phyloP scores from a whole-genome alignment of 176 grass and related monocot species.

The Lolium perenne region DNA sequence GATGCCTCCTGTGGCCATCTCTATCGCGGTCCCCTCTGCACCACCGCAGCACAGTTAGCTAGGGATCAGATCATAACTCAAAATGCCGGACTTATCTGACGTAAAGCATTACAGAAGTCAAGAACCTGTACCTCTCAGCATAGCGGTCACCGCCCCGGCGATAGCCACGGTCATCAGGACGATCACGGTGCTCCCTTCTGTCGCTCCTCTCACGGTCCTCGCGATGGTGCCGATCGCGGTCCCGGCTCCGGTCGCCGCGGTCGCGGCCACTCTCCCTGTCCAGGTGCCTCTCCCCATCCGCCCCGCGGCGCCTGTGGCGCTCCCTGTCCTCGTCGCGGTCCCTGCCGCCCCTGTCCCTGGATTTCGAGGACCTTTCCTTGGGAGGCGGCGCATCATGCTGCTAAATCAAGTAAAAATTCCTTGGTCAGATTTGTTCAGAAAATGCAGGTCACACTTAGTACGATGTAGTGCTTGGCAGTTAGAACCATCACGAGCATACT shows the following conservation, averaged over 20 bases:
- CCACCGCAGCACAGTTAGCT: not conserved
- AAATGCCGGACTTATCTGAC: no score
- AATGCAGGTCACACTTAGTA: not conserved
- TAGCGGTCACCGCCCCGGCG: slow-evolving; percentile 45
- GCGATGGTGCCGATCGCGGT: slow-evolving; percentile 71
- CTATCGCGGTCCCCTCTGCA: slow-evolving; percentile 67
- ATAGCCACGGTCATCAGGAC: slow-evolving; percentile 62
- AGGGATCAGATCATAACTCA: not conserved
- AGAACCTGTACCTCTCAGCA: slow-evolving; percentile 54
- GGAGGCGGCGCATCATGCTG: slow-evolving; percentile 47
- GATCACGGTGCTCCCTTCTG: slow-evolving; percentile 72
- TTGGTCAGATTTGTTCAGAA: not conserved
- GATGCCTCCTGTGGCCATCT: slow-evolving; percentile 68
- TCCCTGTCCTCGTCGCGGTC: slow-evolving; percentile 47
- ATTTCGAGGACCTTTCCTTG: slow-evolving; percentile 68
- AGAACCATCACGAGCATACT: not conserved
- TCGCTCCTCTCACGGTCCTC: slow-evolving; percentile 74
- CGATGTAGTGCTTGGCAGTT: not conserved
- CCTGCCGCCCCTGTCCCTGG: slow-evolving; percentile 66
- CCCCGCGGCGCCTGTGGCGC: slow-evolving; percentile 47
- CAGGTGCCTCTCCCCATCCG: slow-evolving; percentile 43
- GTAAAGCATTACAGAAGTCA: not conserved
- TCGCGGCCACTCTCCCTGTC: slow-evolving; percentile 54
- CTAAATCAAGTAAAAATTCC: not conserved
- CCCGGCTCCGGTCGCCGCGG: slow-evolving; percentile 44